A percentile compares a stretch with the other conserved stretches of the same genome.
These are phyloP conservation scores for Erigeron canadensis DNA, from an alignment of 129 eudicot species.

Conservation along the genomic window DNA sequence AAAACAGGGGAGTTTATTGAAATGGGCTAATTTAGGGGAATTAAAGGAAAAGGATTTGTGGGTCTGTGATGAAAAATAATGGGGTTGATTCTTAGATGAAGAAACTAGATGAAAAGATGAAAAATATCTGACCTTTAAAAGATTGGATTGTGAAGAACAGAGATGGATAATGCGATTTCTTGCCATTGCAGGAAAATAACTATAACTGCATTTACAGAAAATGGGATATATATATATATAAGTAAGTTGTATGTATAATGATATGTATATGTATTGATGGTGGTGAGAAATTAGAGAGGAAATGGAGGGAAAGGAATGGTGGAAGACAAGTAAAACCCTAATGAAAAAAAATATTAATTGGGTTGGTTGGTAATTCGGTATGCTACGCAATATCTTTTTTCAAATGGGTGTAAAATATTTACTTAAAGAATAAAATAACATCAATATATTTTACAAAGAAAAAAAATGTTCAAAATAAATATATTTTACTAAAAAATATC, in stretches of 20 bases:
- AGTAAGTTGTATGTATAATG: neutral
- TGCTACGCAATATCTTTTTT: too few relatives aligned
- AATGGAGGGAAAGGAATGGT: constrained; percentile 8
- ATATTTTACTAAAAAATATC: too few relatives aligned
- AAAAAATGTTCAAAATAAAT: too few relatives aligned
- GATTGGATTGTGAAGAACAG: constrained; percentile 41
- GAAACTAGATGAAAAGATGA: constrained; percentile 26
- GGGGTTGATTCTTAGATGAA: constrained; percentile 8
- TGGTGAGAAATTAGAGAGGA: neutral
- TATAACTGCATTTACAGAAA: constrained; percentile 6
- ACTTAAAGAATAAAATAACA: too few relatives aligned
- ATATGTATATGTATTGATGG: neutral
- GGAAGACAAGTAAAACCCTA: neutral
- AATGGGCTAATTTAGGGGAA: constrained; percentile 23
- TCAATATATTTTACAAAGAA: too few relatives aligned
- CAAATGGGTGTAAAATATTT: too few relatives aligned
- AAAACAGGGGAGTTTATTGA: constrained; percentile 10
- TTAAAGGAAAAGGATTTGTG: constrained; percentile 13
- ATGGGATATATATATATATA: constrained; percentile 6
- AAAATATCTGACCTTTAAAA: constrained; percentile 23
- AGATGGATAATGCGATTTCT: constrained; percentile 44
- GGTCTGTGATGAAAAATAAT: constrained; percentile 13
- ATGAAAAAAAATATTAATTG: too few relatives aligned
- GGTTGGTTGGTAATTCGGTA: too few relatives aligned
- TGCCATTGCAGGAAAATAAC: constrained; percentile 47